A percentile compares a stretch with the other conserved stretches of the same genome.
phyloP scores from a whole-genome alignment of 306 rosid genomes.

The Acacia acuminata region DNA sequence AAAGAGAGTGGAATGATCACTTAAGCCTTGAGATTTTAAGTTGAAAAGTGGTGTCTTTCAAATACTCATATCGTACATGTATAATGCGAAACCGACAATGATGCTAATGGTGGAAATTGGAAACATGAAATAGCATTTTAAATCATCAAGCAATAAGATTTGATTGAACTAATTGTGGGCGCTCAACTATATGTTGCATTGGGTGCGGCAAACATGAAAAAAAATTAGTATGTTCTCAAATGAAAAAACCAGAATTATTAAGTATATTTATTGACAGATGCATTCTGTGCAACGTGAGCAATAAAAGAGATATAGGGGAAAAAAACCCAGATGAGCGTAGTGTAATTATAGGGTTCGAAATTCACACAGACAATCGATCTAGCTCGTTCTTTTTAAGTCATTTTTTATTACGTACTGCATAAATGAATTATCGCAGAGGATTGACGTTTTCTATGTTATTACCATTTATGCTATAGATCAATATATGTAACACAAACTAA shows the following conservation, averaged over 20 bases:
- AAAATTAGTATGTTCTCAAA: too few relatives aligned
- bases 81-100: too few relatives aligned
- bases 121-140: too few relatives aligned
- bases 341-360: neutral
- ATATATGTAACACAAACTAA: neutral
- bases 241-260: neutral
- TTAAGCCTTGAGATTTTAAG: too few relatives aligned
- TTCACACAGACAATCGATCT: neutral
- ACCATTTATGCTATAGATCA: conserved; percentile 27
- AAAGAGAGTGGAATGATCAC: too few relatives aligned
- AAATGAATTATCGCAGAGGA: neutral
- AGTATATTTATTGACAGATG: neutral
- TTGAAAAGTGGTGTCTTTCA: too few relatives aligned
- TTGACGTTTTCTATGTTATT: neutral
- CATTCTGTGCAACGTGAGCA: neutral
- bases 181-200: too few relatives aligned
- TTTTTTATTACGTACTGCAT: neutral
- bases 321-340: neutral
- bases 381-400: neutral
- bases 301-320: neutral
- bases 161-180: too few relatives aligned
- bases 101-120: too few relatives aligned
- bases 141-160: too few relatives aligned
- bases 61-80: too few relatives aligned
- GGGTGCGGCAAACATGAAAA: too few relatives aligned